Conservation (phyloP, 805 yeast genomes). For the Candida quercuum region DNA sequence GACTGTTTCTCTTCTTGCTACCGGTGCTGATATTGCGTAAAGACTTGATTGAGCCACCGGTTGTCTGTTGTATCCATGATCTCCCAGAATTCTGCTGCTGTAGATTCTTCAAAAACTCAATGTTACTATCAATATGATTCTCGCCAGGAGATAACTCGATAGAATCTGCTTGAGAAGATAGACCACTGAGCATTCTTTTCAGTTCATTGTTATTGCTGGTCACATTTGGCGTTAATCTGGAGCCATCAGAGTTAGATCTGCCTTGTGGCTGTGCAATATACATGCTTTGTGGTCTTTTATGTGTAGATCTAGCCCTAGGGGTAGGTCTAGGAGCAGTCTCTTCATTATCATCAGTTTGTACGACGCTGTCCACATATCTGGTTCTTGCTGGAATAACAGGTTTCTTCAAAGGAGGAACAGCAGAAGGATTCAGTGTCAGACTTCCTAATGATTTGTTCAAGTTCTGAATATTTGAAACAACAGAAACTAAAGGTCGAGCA, state of each 20-base stretch:
- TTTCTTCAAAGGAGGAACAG: not conserved
- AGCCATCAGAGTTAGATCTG: constrained; percentile 8
- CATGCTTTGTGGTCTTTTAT: constrained; percentile 31
- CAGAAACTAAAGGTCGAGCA: constrained; percentile 13
- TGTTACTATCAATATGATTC: constrained; percentile 27
- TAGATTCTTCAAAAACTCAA: constrained; percentile 32
- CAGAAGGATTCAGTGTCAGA: constrained; percentile 8
- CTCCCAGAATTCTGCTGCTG: constrained; percentile 31
- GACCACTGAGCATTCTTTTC: constrained; percentile 24
- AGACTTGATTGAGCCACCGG: constrained; percentile 28
- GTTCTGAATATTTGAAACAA: constrained; percentile 6
- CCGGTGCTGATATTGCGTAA: constrained; percentile 25
- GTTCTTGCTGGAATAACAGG: constrained; percentile 14
- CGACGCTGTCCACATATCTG: constrained; percentile 23
- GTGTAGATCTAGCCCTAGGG: not conserved
- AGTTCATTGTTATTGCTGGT: constrained; percentile 10
- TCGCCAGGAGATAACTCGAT: constrained; percentile 22
- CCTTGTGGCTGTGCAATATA: constrained; percentile 20
- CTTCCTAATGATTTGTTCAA: constrained; percentile 21
- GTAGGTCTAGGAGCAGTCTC: constrained; percentile 3
- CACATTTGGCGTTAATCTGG: not conserved
- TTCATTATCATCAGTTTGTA: constrained; percentile 18
- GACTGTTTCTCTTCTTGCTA: constrained; percentile 14
- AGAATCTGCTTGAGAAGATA: constrained; percentile 12
- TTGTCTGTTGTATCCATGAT: constrained; percentile 26